Evolutionary conservation across 257 asterid genomes (phyloP), one percentile per base, ranked within the genome.

Genomic region (Solanum chmielewskii): DNA sequence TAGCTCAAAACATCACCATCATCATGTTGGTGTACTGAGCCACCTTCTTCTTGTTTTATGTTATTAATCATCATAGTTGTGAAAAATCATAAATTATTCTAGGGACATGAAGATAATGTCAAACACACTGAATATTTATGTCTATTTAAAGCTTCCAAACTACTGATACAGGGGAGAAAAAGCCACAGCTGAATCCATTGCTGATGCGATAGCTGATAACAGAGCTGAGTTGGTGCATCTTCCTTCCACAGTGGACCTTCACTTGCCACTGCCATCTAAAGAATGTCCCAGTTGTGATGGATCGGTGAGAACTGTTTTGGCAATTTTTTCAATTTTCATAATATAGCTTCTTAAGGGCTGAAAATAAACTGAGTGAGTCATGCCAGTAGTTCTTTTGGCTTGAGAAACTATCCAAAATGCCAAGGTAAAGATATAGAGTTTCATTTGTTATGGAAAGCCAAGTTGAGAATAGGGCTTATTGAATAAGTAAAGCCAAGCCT

Each of bases 191-290:
- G 98, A 93, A 89, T 91, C 91, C 84, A 95, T 97, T 90, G 96
- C 99, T 11, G 91, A 93, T 90, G 99, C 99, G 27, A 95, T 97
- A 45, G 89, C 94, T 85, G 99, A 95, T 35, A 95, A 93, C 90
- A 94, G 99, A 93, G 99, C 99, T 70, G 99, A 95, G 92, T 89
- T 97, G 90, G 95, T 95, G 87, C 98, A 97, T 90, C 93, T 95
- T 91, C 99, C 99, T 87, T 92, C 97, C 77, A 92, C 97, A 29
- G 87, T 94, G 35, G 98, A 95, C 90, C 94, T 93, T 85, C 92
- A 92, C 87, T 70, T 92, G 75, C 98, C 99, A 31, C 60, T 95
- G 83, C 99, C 99, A 78, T 91, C 93, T 84, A 97, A 95, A 91
- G 98, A 97, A 33, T 97, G 99, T 87, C 98, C 98, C 52, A 93